A percentile compares a stretch with the other conserved stretches of the same genome.
phyloP scores from a whole-genome alignment of 1,284 basidiomycete species.

The Golubevia pallescens region DNA sequence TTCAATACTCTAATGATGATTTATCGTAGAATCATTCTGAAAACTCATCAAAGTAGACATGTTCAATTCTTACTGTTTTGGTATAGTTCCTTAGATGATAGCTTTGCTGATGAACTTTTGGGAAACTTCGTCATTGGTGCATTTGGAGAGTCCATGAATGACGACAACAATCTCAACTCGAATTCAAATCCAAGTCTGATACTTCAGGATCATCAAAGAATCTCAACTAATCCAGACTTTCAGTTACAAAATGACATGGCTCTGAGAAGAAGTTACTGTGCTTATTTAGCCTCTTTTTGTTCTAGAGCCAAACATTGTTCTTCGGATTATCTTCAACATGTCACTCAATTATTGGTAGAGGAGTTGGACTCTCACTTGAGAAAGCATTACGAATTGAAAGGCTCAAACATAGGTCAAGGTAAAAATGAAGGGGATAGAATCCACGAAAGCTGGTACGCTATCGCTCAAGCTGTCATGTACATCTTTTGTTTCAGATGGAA shows the following conservation, averaged over 20 bases:
- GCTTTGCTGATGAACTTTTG: conserved; percentile 90
- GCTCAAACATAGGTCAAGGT: neutral
- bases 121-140: conserved; percentile 89
- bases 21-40: conserved; percentile 89
- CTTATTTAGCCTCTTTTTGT: too few relatives aligned
- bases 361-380: too few relatives aligned
- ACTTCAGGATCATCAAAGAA: too few relatives aligned
- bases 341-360: too few relatives aligned
- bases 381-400: conserved; percentile 12
- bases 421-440: conserved; percentile 11
- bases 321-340: too few relatives aligned
- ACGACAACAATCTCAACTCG: conserved; percentile 66
- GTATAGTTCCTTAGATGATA: conserved; percentile 85
- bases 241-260: too few relatives aligned
- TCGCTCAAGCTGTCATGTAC: conserved; percentile 89
- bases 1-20: conserved; percentile 89
- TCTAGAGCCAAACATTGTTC: conserved; percentile 70
- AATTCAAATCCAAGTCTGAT: too few relatives aligned
- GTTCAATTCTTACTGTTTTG: conserved; percentile 97
- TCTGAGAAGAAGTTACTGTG: too few relatives aligned
- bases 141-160: conserved; percentile 70
- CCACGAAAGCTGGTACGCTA: conserved; percentile 80
- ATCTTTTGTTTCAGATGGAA: conserved; percentile 99
- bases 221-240: too few relatives aligned
- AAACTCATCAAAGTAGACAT: conserved; percentile 94